These are phyloP conservation scores for Theobroma grandiflorum DNA, from an alignment of 441 rosid genomes.

Conservation along the genomic window DNA sequence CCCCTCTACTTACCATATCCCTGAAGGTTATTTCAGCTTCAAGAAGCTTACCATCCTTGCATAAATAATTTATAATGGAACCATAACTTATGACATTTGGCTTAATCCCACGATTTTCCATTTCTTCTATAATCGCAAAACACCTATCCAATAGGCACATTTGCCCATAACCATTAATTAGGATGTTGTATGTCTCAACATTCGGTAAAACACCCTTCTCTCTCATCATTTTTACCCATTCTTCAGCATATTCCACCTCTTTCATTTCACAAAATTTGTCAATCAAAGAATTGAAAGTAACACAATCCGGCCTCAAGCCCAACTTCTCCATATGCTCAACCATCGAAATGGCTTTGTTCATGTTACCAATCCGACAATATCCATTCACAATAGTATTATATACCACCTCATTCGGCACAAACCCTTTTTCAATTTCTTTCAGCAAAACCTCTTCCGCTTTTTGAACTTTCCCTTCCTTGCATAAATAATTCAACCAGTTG, in stretches of 20 bases:
- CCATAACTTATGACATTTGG: conserved; percentile 81
- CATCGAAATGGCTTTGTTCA: conserved; percentile 50
- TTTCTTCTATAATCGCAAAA: conserved; percentile 71
- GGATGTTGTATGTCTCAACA: conserved; percentile 64
- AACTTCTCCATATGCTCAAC: conserved; percentile 60
- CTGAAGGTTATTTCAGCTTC: conserved; percentile 73
- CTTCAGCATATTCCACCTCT: conserved; percentile 64
- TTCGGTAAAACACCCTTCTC: conserved; percentile 63
- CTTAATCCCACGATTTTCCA: conserved; percentile 62
- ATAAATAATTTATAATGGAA: conserved; percentile 69
- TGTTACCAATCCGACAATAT: conserved; percentile 59
- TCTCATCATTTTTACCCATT: conserved; percentile 68
- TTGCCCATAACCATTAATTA: conserved; percentile 78
- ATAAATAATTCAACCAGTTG: conserved; percentile 66
- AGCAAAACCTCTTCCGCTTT: conserved; percentile 66
- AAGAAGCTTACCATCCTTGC: conserved; percentile 72
- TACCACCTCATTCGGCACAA: conserved; percentile 55
- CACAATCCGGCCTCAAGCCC: conserved; percentile 58
- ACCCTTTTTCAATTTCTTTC: conserved; percentile 52
- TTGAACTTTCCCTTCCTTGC: conserved; percentile 62
- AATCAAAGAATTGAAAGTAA: conserved; percentile 71
- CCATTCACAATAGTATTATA: conserved; percentile 70
- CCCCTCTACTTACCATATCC: conserved; percentile 74
- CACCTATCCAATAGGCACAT: conserved; percentile 65
- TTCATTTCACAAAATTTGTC: conserved; percentile 57